Evolutionary conservation across 2,329 filamentous ascomycete genomes (phyloP).

Genomic region (Orbilia oligospora): DNA sequence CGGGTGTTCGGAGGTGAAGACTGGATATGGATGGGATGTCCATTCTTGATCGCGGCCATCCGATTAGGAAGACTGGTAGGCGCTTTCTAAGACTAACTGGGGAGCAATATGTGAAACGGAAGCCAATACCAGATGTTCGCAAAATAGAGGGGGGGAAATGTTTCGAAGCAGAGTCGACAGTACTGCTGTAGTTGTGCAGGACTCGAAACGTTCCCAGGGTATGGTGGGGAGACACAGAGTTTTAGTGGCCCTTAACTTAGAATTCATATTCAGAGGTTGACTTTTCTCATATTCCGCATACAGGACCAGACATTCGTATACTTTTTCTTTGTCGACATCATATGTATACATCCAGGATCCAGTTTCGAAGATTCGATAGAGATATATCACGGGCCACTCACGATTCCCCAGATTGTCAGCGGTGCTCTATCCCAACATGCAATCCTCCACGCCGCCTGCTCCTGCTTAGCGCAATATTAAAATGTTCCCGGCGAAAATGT

Average conservation of each 20-base stretch:
- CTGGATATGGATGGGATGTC: slow-evolving; percentile 33
- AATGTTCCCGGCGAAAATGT: slow-evolving; percentile 5
- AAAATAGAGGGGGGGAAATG: slow-evolving; percentile 7
- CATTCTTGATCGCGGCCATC: slow-evolving; percentile 27
- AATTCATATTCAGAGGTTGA: slow-evolving; percentile 2
- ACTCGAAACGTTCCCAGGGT: slow-evolving; percentile 18
- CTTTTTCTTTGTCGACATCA: too few relatives aligned
- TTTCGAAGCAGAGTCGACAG: slow-evolving; percentile 27
- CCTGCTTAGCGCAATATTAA: not conserved
- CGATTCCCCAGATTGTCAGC: slow-evolving; percentile 7
- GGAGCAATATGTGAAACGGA: slow-evolving; percentile 25
- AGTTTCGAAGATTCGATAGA: not conserved
- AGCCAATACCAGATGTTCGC: not conserved
- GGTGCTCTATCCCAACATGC: not conserved
- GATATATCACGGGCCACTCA: not conserved
- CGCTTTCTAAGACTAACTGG: slow-evolving; percentile 29
- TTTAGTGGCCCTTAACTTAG: slow-evolving; percentile 11
- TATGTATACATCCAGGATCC: too few relatives aligned
- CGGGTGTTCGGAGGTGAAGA: slow-evolving; percentile 37
- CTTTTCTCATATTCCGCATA: not conserved
- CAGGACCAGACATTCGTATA: not conserved
- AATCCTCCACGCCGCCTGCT: not conserved
- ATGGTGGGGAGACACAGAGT: slow-evolving; percentile 9
- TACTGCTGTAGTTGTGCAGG: slow-evolving; percentile 10
- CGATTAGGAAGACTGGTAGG: slow-evolving; percentile 51